Evolutionary conservation across 306 rosid species (phyloP).

Genomic region (Dicorynia guianensis): DNA sequence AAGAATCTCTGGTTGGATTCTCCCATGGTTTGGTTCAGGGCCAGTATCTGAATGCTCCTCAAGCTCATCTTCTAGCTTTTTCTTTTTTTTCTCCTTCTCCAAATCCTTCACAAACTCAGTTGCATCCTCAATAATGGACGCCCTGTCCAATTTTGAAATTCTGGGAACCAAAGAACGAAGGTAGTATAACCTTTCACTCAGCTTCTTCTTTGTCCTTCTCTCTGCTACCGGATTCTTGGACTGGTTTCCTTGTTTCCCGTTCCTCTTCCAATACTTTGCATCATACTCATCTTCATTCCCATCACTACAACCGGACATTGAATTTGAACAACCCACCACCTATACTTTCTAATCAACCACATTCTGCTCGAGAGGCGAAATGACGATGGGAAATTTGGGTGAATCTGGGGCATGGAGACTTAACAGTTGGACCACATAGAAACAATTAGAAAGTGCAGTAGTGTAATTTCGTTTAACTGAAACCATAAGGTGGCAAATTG

Average conservation of each 20-base stretch:
- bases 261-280: constrained; percentile 67
- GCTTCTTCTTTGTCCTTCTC: constrained; percentile 93
- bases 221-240: constrained; percentile 88
- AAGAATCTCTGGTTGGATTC: constrained; percentile 44
- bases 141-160: constrained; percentile 90
- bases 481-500: too few species aligned
- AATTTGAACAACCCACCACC: constrained; percentile 62
- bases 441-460: too few species aligned
- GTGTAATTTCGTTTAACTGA: too few species aligned
- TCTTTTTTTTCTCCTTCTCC: constrained; percentile 76
- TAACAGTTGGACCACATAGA: too few species aligned
- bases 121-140: constrained; percentile 90
- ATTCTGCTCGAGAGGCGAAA: too few species aligned
- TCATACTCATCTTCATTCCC: constrained; percentile 82
- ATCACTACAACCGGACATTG: constrained; percentile 88
- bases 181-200: constrained; percentile 78
- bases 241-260: constrained; percentile 67
- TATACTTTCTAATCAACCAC: too few species aligned
- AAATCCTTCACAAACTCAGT: constrained; percentile 82
- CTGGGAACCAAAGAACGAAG: constrained; percentile 92
- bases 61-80: constrained; percentile 85
- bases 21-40: constrained; percentile 46
- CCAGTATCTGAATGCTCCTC: constrained; percentile 76
- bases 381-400: too few species aligned
- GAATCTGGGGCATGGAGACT: too few species aligned